Evolutionary conservation across 495 filamentous ascomycete genomes (phyloP).

Genomic region (Pseudotulostoma volvatum): DNA sequence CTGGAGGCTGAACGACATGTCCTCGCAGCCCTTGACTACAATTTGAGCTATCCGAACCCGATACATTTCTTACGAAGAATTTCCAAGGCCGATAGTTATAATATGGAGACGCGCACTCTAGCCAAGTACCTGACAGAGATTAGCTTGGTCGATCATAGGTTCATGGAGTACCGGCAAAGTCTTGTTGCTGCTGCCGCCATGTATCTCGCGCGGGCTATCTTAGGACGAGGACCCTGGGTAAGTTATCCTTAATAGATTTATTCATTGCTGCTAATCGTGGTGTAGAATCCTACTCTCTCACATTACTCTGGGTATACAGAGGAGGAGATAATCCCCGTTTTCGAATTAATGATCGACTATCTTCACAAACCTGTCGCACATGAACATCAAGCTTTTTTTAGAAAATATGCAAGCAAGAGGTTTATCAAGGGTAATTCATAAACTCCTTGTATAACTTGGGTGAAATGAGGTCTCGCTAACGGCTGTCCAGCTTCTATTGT

Average conservation of each 20-base stretch:
- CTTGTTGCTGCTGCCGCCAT: conserved; percentile 83
- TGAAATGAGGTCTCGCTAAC: too few relatives aligned
- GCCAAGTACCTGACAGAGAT: conserved; percentile 99
- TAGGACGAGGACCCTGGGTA: conserved; percentile 84
- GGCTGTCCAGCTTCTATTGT: conserved; percentile 89
- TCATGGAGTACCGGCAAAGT: conserved; percentile 74
- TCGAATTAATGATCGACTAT: conserved; percentile 90
- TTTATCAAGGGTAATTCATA: conserved; percentile 78
- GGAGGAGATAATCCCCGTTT: conserved; percentile 80
- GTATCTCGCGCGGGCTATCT: conserved; percentile 81
- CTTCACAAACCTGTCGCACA: conserved; percentile 74
- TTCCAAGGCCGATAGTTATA: conserved; percentile 96
- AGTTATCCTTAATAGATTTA: conserved; percentile 13
- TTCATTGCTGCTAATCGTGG: conserved; percentile 10
- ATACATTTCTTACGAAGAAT: conserved; percentile 99
- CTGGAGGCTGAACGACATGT: conserved; percentile 93
- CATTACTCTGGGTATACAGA: conserved; percentile 91
- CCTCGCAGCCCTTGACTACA: conserved; percentile 78
- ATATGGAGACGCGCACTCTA: conserved; percentile 89
- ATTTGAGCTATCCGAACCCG: conserved; percentile 95
- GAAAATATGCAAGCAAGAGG: conserved; percentile 98
- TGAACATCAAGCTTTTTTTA: conserved; percentile 97
- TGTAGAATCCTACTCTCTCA: conserved; percentile 66
- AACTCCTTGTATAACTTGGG: too few relatives aligned
- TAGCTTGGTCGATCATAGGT: conserved; percentile 80